Evolutionary conservation across 192 early-diverging fungal genomes (phyloP).

Genomic region (Coemansia sp.): DNA sequence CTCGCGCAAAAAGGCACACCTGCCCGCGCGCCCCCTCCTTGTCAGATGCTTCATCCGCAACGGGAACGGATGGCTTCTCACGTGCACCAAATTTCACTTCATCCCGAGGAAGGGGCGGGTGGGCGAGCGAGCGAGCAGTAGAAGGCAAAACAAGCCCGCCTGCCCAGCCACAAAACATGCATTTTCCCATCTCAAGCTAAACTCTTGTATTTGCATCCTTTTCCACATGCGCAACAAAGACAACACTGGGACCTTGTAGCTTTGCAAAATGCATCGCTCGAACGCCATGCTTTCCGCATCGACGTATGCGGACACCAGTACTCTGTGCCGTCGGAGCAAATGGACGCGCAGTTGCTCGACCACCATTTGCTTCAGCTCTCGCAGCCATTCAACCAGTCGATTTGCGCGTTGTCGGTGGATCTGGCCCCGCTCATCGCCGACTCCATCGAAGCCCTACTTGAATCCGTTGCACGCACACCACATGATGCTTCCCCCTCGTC

Average conservation of each 20-base stretch:
- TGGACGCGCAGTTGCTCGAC: slow-evolving; percentile 14
- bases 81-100: too few relatives aligned
- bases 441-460: slow-evolving; percentile 19
- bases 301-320: slow-evolving; percentile 49
- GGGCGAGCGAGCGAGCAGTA: too few relatives aligned
- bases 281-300: slow-evolving; percentile 44
- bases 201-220: too few relatives aligned
- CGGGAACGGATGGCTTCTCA: too few relatives aligned
- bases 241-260: not conserved
- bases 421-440: slow-evolving; percentile 11
- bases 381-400: slow-evolving; percentile 16
- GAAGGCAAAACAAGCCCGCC: too few relatives aligned
- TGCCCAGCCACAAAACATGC: too few relatives aligned
- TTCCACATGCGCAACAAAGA: not conserved
- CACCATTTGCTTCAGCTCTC: slow-evolving; percentile 11
- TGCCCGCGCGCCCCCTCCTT: too few relatives aligned
- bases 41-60: too few relatives aligned
- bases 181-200: too few relatives aligned
- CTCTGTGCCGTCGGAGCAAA: slow-evolving; percentile 38
- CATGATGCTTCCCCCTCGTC: not conserved
- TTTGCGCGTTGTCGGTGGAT: slow-evolving; percentile 15
- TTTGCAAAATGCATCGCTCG: slow-evolving; percentile 1
- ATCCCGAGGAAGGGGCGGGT: too few relatives aligned
- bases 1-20: too few relatives aligned
- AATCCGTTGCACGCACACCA: slow-evolving; percentile 7